These are phyloP conservation scores for Trichophaea hybrida DNA, from an alignment of 2,329 filamentous ascomycete species.

Conservation along the genomic window DNA sequence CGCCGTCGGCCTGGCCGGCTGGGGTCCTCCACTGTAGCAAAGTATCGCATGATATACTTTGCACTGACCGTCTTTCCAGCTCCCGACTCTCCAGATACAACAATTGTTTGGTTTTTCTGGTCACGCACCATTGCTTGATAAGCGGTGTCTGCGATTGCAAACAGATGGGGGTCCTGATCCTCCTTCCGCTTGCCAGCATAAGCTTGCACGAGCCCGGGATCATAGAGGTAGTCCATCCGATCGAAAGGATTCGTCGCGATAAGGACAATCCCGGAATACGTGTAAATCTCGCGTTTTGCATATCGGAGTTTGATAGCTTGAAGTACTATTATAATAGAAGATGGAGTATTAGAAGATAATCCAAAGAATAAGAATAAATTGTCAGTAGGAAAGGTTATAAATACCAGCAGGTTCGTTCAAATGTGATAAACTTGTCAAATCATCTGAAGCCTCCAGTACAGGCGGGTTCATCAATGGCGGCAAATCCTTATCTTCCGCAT, in stretches of 20 bases:
- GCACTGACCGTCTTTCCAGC: slow-evolving; percentile 98
- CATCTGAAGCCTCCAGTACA: slow-evolving; percentile 96
- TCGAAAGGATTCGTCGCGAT: slow-evolving; percentile 98
- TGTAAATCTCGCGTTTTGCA: slow-evolving; percentile 97
- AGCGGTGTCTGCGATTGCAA: slow-evolving; percentile 96
- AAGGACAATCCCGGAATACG: slow-evolving; percentile 94
- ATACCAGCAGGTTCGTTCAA: slow-evolving; percentile 93
- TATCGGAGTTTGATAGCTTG: slow-evolving; percentile 97
- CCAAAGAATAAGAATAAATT: background rate
- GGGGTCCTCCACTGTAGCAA: slow-evolving; percentile 88
- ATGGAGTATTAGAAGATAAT: background rate
- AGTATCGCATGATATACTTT: slow-evolving; percentile 99
- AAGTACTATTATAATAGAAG: slow-evolving; percentile 49
- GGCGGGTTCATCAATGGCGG: slow-evolving; percentile 95
- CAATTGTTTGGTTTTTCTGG: slow-evolving; percentile 90
- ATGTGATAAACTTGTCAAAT: slow-evolving; percentile 93
- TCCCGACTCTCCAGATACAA: slow-evolving; percentile 98
- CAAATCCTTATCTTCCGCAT: slow-evolving; percentile 55
- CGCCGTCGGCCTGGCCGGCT: slow-evolving; percentile 63
- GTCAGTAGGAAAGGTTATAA: background rate
- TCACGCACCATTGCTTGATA: slow-evolving; percentile 99
- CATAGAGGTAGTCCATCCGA: slow-evolving; percentile 91
- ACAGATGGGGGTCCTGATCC: slow-evolving; percentile 92
- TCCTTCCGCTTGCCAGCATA: slow-evolving; percentile 95
- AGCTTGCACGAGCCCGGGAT: slow-evolving; percentile 98